These are phyloP conservation scores for Petunia axillaris DNA, from an alignment of 257 asterid species.

Conservation along the genomic window DNA sequence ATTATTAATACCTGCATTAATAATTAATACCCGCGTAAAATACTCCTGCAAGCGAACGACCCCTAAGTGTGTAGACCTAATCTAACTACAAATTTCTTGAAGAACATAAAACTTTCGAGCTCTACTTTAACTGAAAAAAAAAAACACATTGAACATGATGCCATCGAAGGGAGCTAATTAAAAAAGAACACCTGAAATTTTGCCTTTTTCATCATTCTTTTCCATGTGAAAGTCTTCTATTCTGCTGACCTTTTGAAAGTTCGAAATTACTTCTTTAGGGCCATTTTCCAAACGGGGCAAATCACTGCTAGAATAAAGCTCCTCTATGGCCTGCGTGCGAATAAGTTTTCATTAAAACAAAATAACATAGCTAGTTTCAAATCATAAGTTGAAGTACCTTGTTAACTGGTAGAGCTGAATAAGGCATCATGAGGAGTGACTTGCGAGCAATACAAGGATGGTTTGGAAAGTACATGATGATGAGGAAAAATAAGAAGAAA, in stretches of 20 bases:
- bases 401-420: neutral
- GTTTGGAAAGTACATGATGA: neutral
- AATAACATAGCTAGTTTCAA: neutral
- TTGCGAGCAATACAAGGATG: conserved; percentile 17
- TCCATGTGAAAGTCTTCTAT: neutral
- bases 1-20: no score
- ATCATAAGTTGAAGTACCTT: conserved; percentile 1
- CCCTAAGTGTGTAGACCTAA: no score
- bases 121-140: no score
- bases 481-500: neutral
- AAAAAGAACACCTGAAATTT: neutral
- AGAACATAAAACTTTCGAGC: no score
- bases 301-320: neutral
- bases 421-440: neutral
- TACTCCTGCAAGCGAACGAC: neutral
- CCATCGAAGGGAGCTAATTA: neutral
- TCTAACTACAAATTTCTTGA: no score
- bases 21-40: no score
- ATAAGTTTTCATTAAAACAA: neutral
- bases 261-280: neutral
- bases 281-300: neutral
- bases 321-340: neutral
- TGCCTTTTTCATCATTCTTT: neutral
- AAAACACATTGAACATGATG: no score
- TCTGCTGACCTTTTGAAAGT: neutral